phyloP scores from a whole-genome alignment of 2,329 filamentous ascomycete genomes.

The Fusarium mundagurra region DNA sequence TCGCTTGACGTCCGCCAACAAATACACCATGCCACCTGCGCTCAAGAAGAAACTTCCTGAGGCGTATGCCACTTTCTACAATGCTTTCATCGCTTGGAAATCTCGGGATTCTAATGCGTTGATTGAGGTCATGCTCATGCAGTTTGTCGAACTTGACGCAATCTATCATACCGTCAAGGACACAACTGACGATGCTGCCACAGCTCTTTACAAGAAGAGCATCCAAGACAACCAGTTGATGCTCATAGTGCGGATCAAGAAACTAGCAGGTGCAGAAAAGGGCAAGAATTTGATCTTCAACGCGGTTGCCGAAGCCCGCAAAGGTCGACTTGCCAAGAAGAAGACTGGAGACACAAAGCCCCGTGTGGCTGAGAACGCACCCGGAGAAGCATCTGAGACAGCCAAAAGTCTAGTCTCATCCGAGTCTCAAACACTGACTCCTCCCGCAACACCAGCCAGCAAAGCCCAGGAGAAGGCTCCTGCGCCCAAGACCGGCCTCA shows the following conservation, averaged over 20 bases:
- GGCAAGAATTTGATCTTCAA: constrained; percentile 79
- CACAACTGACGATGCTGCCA: constrained; percentile 76
- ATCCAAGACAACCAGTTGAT: constrained; percentile 85
- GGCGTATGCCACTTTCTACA: constrained; percentile 77
- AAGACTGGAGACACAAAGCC: constrained; percentile 76
- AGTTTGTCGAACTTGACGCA: constrained; percentile 84
- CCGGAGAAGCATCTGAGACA: constrained; percentile 51
- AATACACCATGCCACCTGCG: constrained; percentile 71
- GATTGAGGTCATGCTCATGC: constrained; percentile 85
- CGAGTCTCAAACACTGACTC: constrained; percentile 62
- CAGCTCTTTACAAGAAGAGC: constrained; percentile 80
- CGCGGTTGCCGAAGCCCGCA: constrained; percentile 77
- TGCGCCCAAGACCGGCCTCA: constrained; percentile 53
- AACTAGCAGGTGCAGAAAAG: constrained; percentile 75
- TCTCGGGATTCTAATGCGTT: constrained; percentile 80
- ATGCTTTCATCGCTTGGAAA: constrained; percentile 86
- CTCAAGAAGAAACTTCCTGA: constrained; percentile 72
- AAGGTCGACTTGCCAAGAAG: constrained; percentile 71
- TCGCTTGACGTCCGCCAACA: constrained; percentile 72
- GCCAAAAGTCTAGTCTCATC: constrained; percentile 51
- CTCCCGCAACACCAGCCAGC: constrained; percentile 60
- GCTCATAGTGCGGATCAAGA: constrained; percentile 82
- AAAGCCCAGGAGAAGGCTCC: constrained; percentile 52
- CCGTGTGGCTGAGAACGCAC: constrained; percentile 65
- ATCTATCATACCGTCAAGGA: constrained; percentile 87